A percentile compares a stretch with the other conserved stretches of the same genome.
These are phyloP conservation scores for Moesziomyces globuligerus DNA, from an alignment of 1,284 basidiomycete species.

Conservation along the genomic window DNA sequence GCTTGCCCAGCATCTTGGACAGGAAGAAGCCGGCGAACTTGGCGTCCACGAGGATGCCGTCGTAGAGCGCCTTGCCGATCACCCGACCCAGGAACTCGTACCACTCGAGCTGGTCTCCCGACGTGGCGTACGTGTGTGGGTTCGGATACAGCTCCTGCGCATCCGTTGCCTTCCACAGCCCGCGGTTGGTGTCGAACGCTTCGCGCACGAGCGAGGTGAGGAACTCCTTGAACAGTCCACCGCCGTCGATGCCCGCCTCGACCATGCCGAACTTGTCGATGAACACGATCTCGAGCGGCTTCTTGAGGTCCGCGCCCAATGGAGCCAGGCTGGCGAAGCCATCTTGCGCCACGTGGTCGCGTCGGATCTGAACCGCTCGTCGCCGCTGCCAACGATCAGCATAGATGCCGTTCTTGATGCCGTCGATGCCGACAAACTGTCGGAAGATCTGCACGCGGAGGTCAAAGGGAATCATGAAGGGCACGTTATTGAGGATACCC, in stretches of 20 bases:
- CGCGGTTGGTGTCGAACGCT: slow-evolving; percentile 92
- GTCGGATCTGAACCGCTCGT: slow-evolving; percentile 74
- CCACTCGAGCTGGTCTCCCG: slow-evolving; percentile 73
- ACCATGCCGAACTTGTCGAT: slow-evolving; percentile 86
- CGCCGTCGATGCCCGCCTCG: slow-evolving; percentile 93
- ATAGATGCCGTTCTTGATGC: slow-evolving; percentile 38
- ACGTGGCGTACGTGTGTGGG: slow-evolving; percentile 72
- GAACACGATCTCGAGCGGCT: slow-evolving; percentile 84
- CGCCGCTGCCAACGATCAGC: slow-evolving; percentile 13
- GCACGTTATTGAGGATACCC: slow-evolving; percentile 92
- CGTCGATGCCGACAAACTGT: slow-evolving; percentile 55
- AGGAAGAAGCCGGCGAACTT: slow-evolving; percentile 96
- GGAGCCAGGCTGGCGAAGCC: slow-evolving; percentile 78
- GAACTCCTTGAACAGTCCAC: slow-evolving; percentile 98
- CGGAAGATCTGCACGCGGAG: slow-evolving; percentile 85
- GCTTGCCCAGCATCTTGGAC: slow-evolving; percentile 72
- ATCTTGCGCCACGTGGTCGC: slow-evolving; percentile 83
- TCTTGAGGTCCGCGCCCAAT: slow-evolving; percentile 79
- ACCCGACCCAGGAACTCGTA: slow-evolving; percentile 93
- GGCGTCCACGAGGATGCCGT: slow-evolving; percentile 95
- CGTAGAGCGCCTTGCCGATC: slow-evolving; percentile 94
- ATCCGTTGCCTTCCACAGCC: slow-evolving; percentile 88
- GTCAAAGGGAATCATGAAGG: slow-evolving; percentile 94
- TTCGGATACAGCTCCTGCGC: slow-evolving; percentile 95
- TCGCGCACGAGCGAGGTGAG: slow-evolving; percentile 82